These are phyloP conservation scores for Fragaria nilgerrensis DNA, from an alignment of 306 rosid genomes.

Conservation along the genomic window DNA sequence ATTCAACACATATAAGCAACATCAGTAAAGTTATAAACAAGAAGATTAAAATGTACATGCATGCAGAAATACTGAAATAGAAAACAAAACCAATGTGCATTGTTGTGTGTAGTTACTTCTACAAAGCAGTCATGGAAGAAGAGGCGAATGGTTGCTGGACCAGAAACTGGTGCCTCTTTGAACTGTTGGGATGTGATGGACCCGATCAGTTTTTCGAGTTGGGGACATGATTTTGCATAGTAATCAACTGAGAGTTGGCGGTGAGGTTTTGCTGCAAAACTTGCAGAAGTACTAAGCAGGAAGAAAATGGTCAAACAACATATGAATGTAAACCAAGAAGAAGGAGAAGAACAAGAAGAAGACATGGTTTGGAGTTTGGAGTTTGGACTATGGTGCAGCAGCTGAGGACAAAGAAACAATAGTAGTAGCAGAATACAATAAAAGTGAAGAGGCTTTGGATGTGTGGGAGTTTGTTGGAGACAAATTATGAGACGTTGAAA, in stretches of 20 bases:
- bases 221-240: conserved; percentile 81
- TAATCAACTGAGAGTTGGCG: conserved; percentile 56
- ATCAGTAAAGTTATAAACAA: not conserved
- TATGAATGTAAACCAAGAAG: conserved; percentile 27
- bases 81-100: conserved; percentile 1
- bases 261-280: conserved; percentile 28
- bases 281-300: conserved; percentile 25
- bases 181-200: conserved; percentile 74
- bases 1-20: not conserved
- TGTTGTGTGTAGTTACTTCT: conserved; percentile 46
- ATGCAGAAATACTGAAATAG: conserved; percentile 31
- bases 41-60: conserved; percentile 7
- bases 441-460: conserved; percentile 21
- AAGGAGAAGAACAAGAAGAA: conserved; percentile 34
- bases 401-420: conserved; percentile 44
- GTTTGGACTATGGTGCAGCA: conserved; percentile 28
- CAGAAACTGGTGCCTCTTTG: conserved; percentile 78
- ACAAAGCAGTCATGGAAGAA: conserved; percentile 96
- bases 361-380: conserved; percentile 51
- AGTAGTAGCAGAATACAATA: conserved; percentile 33
- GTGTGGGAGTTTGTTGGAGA: conserved; percentile 29
- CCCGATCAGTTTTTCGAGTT: conserved; percentile 60
- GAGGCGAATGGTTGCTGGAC: conserved; percentile 88
- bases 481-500: conserved; percentile 25
- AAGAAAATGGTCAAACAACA: conserved; percentile 34